These are phyloP conservation scores for Fusarium drepaniforme DNA, from an alignment of 2,329 filamentous ascomycete species.

Conservation along the genomic window DNA sequence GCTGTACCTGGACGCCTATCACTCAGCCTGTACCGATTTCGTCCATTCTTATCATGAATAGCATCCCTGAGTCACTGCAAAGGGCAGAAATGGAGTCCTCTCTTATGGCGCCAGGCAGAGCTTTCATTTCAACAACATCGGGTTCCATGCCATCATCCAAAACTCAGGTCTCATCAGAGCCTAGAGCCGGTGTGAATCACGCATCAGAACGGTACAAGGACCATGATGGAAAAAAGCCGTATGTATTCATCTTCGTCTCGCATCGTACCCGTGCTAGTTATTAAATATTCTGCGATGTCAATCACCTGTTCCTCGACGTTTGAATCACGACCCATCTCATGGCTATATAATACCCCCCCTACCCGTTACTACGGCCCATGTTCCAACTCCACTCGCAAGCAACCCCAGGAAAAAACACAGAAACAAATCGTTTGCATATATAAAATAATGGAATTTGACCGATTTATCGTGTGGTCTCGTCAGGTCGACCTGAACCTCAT, in stretches of 20 bases:
- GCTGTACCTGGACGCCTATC: background rate
- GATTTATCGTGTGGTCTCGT: background rate
- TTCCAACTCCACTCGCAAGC: background rate
- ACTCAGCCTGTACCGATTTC: background rate
- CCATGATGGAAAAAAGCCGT: background rate
- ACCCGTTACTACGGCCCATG: background rate
- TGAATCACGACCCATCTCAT: no score
- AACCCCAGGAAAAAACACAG: background rate
- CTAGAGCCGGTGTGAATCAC: no score
- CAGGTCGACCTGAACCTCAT: background rate
- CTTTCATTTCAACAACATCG: background rate
- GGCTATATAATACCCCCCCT: background rate
- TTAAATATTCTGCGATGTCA: no score
- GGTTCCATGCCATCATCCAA: no score
- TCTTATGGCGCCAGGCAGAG: background rate
- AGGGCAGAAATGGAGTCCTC: background rate
- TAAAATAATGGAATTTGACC: background rate
- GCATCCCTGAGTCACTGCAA: background rate
- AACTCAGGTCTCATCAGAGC: no score
- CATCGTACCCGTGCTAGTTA: background rate
- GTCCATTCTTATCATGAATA: background rate
- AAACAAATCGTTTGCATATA: background rate
- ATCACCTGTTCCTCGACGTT: no score
- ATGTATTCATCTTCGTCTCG: background rate
- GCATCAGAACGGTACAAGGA: no score